A percentile compares a stretch with the other conserved stretches of the same genome.
Evolutionary conservation across 1,139 yeast genomes (phyloP).

Genomic region (Nakaseomyces bracarensis): DNA sequence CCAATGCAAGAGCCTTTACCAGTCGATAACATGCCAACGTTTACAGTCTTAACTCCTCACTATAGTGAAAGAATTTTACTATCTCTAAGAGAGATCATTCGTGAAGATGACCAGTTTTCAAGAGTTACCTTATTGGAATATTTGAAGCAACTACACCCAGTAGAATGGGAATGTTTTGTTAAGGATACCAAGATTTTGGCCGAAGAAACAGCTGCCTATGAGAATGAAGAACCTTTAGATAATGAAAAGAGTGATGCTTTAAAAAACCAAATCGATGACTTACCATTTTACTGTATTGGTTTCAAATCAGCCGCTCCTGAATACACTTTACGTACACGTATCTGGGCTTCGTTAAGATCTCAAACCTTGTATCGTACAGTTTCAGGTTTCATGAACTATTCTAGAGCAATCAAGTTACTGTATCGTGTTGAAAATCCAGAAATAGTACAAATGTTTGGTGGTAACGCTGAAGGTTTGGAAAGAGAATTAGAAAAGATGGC

Average conservation of each 20-base stretch:
- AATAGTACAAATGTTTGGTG: slow-evolving; percentile 95
- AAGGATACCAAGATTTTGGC: slow-evolving; percentile 97
- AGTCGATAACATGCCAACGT: slow-evolving; percentile 98
- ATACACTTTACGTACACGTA: slow-evolving; percentile 94
- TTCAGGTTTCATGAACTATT: slow-evolving; percentile 98
- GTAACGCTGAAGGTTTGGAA: slow-evolving; percentile 91
- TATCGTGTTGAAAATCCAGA: slow-evolving; percentile 99
- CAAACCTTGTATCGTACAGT: slow-evolving; percentile 98
- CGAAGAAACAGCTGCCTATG: slow-evolving; percentile 89
- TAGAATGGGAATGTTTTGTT: slow-evolving; percentile 98
- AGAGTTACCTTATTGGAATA: slow-evolving; percentile 94
- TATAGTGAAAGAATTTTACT: slow-evolving; percentile 93
- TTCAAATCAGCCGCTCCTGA: slow-evolving; percentile 99
- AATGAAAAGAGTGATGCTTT: slow-evolving; percentile 54
- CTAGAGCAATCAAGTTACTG: slow-evolving; percentile 92
- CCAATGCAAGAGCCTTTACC: slow-evolving; percentile 98
- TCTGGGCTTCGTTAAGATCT: slow-evolving; percentile 98
- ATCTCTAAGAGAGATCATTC: slow-evolving; percentile 91
- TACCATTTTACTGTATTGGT: slow-evolving; percentile 98
- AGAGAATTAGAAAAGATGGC: slow-evolving; percentile 98
- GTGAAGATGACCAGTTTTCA: slow-evolving; percentile 97
- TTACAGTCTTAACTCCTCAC: slow-evolving; percentile 95
- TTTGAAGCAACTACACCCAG: slow-evolving; percentile 94
- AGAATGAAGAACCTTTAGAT: slow-evolving; percentile 52
- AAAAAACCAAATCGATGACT: slow-evolving; percentile 87